Conservation (phyloP, 441 rosid species). For the Populus hybrid region DNA sequence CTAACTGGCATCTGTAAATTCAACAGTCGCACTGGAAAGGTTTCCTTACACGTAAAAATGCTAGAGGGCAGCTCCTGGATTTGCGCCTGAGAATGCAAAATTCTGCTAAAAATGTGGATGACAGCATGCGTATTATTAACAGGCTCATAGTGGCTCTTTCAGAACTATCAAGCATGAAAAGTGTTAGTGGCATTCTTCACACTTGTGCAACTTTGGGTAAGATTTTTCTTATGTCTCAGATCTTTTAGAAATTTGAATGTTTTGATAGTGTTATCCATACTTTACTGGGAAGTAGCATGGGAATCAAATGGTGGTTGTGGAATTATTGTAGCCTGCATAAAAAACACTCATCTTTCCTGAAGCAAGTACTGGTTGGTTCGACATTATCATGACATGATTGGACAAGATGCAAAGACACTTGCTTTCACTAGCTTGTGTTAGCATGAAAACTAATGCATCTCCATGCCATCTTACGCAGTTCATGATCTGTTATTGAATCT, state of each 20-base stretch:
- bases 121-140: conserved; percentile 74
- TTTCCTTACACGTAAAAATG: conserved; percentile 62
- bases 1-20: conserved; percentile 12
- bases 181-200: conserved; percentile 79
- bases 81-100: conserved; percentile 63
- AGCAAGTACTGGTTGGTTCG: background rate
- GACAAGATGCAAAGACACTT: background rate
- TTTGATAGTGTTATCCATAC: background rate
- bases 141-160: conserved; percentile 73
- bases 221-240: conserved; percentile 1
- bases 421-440: too few relatives aligned
- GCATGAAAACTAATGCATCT: too few relatives aligned
- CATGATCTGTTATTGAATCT: background rate
- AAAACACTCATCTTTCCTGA: background rate
- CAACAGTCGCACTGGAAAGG: conserved; percentile 84
- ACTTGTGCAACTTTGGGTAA: conserved; percentile 78
- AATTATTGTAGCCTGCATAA: background rate
- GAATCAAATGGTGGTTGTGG: background rate
- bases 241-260: background rate
- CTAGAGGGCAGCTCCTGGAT: conserved; percentile 55
- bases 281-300: background rate
- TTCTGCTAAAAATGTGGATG: conserved; percentile 79
- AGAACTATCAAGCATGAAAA: conserved; percentile 73
- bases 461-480: background rate
- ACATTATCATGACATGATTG: background rate